Evolutionary conservation across 495 filamentous ascomycete genomes (phyloP), one percentile per base, ranked within the genome.

Genomic region (Thozetella sp.): DNA sequence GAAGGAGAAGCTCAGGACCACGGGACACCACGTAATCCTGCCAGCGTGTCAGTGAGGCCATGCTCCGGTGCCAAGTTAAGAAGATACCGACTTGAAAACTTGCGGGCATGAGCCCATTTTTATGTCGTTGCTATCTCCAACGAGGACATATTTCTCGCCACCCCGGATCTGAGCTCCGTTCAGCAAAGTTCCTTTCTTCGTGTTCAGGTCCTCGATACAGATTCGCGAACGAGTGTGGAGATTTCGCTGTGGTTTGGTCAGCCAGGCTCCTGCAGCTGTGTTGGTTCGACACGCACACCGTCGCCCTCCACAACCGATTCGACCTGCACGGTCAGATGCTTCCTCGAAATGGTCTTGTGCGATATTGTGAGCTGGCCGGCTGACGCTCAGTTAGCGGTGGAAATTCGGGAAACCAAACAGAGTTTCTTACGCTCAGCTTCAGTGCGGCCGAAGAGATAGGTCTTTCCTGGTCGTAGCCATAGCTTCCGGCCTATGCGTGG

Each of bases 401-500:
- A 45, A 55, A 30, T 60, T 20, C 56, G 19, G 2, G 26, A 19
- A 13, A 40, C n/a, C 2, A 25, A 23, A 30, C n/a, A 45, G 24
- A 17, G 22, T 19, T 1, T 46, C 72, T 62, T 74, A 84, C 83
- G 66, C 74, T 85, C 72, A 27, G 77, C 67, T 54, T 73, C 72
- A 62, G 81, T 78, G 54, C 92, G 82, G 55, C 92, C 92, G 63
- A 94, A 90, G 22, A 94, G 84, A 73, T 92, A 94, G 63, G 80
- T 85, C 72, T 90, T 91, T 23, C 91, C 92, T 2, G 92, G 92
- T 25, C 89, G 86, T 61, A 96, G 81, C 92, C 91, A 96, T 60
- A 93, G 79, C 63, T 84, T 84, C 74, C 87, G 91, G 56, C 86
- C 90, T 89, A 62, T 43, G 64, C 10, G 52, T 24, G 48, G 22